phyloP scores from a whole-genome alignment of 2,329 filamentous ascomycete species.

The Cladophialophora psammophila region DNA sequence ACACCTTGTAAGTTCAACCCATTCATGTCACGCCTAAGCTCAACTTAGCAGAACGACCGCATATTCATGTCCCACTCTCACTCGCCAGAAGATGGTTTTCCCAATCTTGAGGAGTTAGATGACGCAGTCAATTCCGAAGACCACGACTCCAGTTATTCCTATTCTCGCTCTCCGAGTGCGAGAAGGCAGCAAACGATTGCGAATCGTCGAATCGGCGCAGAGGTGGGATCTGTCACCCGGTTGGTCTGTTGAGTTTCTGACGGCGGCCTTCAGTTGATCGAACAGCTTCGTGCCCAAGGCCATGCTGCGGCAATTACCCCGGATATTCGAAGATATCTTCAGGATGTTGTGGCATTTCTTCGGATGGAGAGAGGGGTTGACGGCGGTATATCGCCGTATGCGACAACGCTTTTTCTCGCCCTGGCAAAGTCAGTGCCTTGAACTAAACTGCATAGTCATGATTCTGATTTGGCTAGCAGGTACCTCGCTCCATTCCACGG shows the following conservation, averaged over 20 bases:
- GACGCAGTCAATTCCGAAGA: conserved; percentile 41
- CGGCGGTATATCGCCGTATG: conserved; percentile 76
- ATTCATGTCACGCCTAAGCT: conserved; percentile 13
- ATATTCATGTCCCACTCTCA: conserved; percentile 91
- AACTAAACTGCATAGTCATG: neutral
- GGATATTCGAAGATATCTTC: conserved; percentile 82
- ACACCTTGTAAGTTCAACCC: conserved; percentile 48
- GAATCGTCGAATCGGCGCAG: conserved; percentile 38
- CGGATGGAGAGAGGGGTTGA: conserved; percentile 85
- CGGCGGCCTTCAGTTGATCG: conserved; percentile 51
- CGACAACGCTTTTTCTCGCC: conserved; percentile 77
- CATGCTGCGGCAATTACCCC: conserved; percentile 70
- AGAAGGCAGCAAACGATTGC: conserved; percentile 16
- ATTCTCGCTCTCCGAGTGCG: conserved; percentile 23
- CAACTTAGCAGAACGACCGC: conserved; percentile 69
- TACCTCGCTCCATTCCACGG: conserved; percentile 83
- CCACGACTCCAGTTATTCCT: conserved; percentile 27
- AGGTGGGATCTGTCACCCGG: conserved; percentile 34
- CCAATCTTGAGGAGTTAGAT: conserved; percentile 72
- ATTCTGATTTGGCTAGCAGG: conserved; percentile 42
- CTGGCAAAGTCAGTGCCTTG: conserved; percentile 64
- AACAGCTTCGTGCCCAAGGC: conserved; percentile 65
- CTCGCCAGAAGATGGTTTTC: conserved; percentile 72
- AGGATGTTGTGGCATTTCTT: conserved; percentile 87
- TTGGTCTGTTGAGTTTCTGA: neutral